A percentile compares a stretch with the other conserved stretches of the same genome.
phyloP scores from a whole-genome alignment of 2,329 filamentous ascomycete species.

The Colletotrichum sp. region DNA sequence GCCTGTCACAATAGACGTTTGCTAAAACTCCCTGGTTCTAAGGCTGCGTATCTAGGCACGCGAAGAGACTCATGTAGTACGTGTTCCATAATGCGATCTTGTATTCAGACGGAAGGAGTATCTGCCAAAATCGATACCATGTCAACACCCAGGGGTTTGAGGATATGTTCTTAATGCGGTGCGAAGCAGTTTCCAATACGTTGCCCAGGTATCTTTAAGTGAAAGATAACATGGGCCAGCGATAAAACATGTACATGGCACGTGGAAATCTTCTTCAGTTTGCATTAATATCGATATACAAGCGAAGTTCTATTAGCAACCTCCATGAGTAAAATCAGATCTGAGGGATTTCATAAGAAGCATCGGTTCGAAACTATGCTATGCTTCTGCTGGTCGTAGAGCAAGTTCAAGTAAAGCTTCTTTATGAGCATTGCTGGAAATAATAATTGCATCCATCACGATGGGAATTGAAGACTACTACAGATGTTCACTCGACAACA shows the following conservation, averaged over 20 bases:
- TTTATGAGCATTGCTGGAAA: background rate
- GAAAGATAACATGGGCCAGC: rapidly evolving
- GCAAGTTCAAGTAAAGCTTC: background rate
- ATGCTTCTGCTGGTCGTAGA: background rate
- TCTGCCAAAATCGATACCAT: background rate
- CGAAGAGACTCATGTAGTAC: background rate
- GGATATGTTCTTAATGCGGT: background rate
- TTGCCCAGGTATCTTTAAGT: background rate
- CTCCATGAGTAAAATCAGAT: background rate
- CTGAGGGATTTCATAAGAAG: background rate
- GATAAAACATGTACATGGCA: background rate
- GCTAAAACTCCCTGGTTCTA: background rate
- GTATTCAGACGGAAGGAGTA: background rate
- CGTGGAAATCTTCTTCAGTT: background rate
- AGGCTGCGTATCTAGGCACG: background rate
- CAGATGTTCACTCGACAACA: background rate
- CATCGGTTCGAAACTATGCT: background rate
- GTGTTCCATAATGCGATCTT: background rate
- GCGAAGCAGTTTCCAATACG: background rate
- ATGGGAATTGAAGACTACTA: background rate
- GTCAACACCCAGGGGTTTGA: background rate
- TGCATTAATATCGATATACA: background rate
- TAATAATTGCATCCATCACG: background rate
- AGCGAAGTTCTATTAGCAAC: background rate
- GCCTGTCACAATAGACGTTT: background rate